Base-by-base conservation (phyloP, 2,329 filamentous ascomycete species). In the Pestalotiopsis sp. region DNA sequence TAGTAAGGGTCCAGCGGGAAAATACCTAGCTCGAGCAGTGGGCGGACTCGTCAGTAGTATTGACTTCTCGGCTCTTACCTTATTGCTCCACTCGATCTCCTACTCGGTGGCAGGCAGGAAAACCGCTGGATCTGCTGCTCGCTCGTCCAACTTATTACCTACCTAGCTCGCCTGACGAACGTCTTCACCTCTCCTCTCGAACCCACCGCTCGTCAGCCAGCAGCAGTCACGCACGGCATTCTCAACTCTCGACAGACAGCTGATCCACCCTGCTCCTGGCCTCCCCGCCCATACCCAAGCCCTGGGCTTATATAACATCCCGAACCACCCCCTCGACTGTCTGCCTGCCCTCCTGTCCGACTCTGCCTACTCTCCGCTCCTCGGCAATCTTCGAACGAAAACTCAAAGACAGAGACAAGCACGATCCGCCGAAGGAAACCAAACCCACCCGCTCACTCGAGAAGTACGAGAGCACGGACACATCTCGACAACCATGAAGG, bases 401-500 rank as follows among this genome's bases (percentile, higher is more conserved):
- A 36, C 27, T 27, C 31, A 36, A 7, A 36, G 6, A 36, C 31
- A 36, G 31, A 36, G 31, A 36, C 31, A 36, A 36, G 31, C 31
- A 36, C 31, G 31, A 36, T 9, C 31, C 31, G 2, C 7, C 31
- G 31, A 36, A 9, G 31, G 31, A 36, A 36, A 36, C 31, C 31
- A 45, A 23, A 52, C 3, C 12, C 59, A 25, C 17, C 23, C 23
- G 59, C 36, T 12, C 17, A 17, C 17, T n/a, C 7, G 17, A 27
- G 4, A 27, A 27, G 27, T 27, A 27, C 27, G 27, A 36, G 27
- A 23, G 27, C 12, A n/a, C 57, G 14, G 45, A 52, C 45, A 59
- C 57, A 25, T 31, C 57, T 12, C 11, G 12, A 36, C 11, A 67
- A 83, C 73, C 62, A 94, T 95, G 92, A 88, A 86, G 79, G 92